A percentile compares a stretch with the other conserved stretches of the same genome.
These are phyloP conservation scores for Cladosporium sp. DNA, from an alignment of 2,329 filamentous ascomycete genomes.

Conservation along the genomic window DNA sequence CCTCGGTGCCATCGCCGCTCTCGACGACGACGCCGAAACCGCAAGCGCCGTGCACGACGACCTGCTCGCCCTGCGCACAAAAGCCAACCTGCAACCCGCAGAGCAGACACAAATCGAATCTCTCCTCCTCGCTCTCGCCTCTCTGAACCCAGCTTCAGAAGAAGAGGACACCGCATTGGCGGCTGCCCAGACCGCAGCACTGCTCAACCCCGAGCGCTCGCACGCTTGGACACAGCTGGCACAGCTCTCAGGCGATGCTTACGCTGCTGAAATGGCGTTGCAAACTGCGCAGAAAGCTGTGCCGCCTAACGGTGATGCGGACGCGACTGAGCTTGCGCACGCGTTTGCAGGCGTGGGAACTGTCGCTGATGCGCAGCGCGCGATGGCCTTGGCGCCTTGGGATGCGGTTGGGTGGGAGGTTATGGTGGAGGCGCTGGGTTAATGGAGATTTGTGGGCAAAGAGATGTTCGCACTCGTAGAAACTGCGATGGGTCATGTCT, in stretches of 20 bases:
- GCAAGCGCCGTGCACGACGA: constrained; percentile 79
- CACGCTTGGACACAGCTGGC: constrained; percentile 80
- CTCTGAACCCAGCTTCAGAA: constrained; percentile 50
- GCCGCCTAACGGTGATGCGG: constrained; percentile 69
- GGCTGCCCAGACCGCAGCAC: constrained; percentile 73
- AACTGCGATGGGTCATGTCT: background rate
- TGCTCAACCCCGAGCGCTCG: constrained; percentile 77
- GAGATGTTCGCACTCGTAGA: background rate
- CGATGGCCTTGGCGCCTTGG: constrained; percentile 83
- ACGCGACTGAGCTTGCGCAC: constrained; percentile 67
- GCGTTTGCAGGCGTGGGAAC: constrained; percentile 74
- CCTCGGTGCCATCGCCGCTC: constrained; percentile 77
- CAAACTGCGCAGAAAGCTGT: constrained; percentile 73
- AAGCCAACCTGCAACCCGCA: constrained; percentile 59
- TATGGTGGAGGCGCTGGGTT: background rate
- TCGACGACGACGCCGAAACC: constrained; percentile 77
- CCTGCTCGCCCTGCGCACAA: constrained; percentile 70
- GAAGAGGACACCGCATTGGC: constrained; percentile 52
- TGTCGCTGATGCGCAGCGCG: constrained; percentile 72
- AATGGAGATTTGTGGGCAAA: background rate
- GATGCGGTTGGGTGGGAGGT: constrained; percentile 61
- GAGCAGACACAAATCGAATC: constrained; percentile 72
- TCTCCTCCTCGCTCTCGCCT: constrained; percentile 72
- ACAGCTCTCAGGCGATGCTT: constrained; percentile 55
- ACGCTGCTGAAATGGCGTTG: constrained; percentile 74